Conservation (phyloP, 148 eudicot species). For the Nyssa sinensis region DNA sequence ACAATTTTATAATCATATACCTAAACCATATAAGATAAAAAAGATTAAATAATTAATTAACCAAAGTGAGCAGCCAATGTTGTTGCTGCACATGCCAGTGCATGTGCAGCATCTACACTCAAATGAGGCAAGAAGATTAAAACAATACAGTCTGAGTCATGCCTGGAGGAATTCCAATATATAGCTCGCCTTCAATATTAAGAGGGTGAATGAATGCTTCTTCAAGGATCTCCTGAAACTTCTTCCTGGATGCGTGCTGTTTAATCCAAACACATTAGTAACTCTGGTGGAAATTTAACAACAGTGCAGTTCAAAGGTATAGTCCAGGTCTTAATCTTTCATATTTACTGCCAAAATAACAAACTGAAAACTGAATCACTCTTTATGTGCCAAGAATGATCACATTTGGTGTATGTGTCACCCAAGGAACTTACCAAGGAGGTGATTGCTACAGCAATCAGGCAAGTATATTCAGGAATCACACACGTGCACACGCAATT, state of each 20-base stretch:
- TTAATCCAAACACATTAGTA: conserved; percentile 17
- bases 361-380: neutral
- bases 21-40: neutral
- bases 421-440: neutral
- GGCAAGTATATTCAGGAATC: neutral
- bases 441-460: neutral
- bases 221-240: conserved; percentile 90
- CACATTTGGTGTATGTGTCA: neutral
- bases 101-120: too few species aligned
- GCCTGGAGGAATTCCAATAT: conserved; percentile 98
- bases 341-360: neutral
- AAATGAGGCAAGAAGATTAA: conserved; percentile 5
- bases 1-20: neutral
- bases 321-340: neutral
- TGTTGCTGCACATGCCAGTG: too few species aligned
- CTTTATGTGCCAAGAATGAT: too few species aligned
- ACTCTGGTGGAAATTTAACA: neutral
- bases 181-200: conserved; percentile 82
- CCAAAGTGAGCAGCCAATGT: neutral
- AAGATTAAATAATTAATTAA: neutral
- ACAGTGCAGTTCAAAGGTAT: neutral
- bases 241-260: conserved; percentile 87
- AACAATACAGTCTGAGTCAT: conserved; percentile 20
- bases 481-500: neutral
- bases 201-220: conserved; percentile 86